phyloP scores from a whole-genome alignment of 352 stramenopile genomes.

The Phytophthora pistaciae region DNA sequence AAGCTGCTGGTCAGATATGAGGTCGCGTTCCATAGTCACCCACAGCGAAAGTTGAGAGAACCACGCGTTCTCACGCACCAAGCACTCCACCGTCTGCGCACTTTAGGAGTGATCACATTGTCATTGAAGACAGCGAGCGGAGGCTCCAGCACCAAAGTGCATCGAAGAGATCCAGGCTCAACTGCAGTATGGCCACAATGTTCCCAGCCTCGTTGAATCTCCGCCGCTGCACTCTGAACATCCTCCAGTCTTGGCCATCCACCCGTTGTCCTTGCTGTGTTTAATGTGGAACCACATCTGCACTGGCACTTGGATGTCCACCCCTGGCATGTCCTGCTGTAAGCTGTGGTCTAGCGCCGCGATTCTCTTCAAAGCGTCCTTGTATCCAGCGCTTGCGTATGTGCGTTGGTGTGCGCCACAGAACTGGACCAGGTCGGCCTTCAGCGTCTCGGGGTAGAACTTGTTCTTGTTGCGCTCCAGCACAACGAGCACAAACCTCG shows the following conservation, averaged over 20 bases:
- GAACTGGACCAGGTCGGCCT: background rate
- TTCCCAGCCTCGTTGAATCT: background rate
- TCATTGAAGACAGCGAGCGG: background rate
- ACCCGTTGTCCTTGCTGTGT: background rate
- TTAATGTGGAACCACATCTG: background rate
- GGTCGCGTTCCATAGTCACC: too few relatives aligned
- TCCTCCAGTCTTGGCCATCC: background rate
- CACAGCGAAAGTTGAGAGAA: too few relatives aligned
- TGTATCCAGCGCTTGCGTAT: background rate
- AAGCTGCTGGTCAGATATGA: too few relatives aligned
- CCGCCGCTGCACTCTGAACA: background rate
- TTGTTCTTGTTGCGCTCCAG: background rate
- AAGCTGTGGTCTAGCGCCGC: background rate
- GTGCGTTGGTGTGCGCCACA: background rate
- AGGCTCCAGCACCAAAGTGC: background rate
- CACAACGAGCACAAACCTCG: background rate
- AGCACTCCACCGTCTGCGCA: too few relatives aligned
- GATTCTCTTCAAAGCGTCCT: background rate
- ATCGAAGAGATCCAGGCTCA: background rate
- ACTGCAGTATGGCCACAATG: background rate
- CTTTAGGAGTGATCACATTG: background rate
- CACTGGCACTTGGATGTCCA: background rate
- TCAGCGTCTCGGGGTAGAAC: background rate
- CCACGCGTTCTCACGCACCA: too few relatives aligned
- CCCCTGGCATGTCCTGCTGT: too few relatives aligned